Evolutionary conservation across 495 filamentous ascomycete genomes (phyloP), one percentile per base, ranked within the genome.

Genomic region (Penicillium goetzii): DNA sequence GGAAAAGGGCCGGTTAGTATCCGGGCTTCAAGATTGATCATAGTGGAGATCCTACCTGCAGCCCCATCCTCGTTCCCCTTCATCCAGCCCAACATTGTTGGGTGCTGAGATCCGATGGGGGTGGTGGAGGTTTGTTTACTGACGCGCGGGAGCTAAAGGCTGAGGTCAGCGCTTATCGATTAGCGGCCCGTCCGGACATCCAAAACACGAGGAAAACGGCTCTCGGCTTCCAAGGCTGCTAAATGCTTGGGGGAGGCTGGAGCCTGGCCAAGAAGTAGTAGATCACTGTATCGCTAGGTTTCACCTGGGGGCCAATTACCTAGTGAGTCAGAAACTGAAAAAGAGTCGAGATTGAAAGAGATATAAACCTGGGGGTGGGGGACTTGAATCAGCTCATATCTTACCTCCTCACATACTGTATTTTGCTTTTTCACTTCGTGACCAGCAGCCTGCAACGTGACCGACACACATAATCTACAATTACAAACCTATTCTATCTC

Each of bases 71-170:
- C 80, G 56, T 82, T 74, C 74, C 81, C 81, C 81, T 68, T 72
- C 62, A 73, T 73, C 71, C 84, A 86, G 70, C 83, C 82, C 68
- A 86, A 75, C 84, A 86, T 86, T 28, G 64, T 78, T 75, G 50
- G 67, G 60, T 57, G 28, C 26, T n/a, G 55, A 59, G 34, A 56
- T 26, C 34, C 23, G 32, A 43, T 34, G 34, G 6, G 54, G 32
- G 33, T 26, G 25, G 58, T 54, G 40, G 52, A 34, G 56, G 33
- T 59, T 61, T 70, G 68, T 71, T 71, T 71, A 66, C 59, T 56
- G 62, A 60, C 61, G 61, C 69, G 69, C 62, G 61, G 58, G 28
- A 47, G 67, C 47, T 50, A 63, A 65, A 65, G 50, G 51, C 32
- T 59, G 40, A 62, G 38, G 55, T 43, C 25, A 57, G 63, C 59